Evolutionary conservation across 2,329 filamentous ascomycete species (phyloP).

Genomic region (Salinomyces thailandicus): DNA sequence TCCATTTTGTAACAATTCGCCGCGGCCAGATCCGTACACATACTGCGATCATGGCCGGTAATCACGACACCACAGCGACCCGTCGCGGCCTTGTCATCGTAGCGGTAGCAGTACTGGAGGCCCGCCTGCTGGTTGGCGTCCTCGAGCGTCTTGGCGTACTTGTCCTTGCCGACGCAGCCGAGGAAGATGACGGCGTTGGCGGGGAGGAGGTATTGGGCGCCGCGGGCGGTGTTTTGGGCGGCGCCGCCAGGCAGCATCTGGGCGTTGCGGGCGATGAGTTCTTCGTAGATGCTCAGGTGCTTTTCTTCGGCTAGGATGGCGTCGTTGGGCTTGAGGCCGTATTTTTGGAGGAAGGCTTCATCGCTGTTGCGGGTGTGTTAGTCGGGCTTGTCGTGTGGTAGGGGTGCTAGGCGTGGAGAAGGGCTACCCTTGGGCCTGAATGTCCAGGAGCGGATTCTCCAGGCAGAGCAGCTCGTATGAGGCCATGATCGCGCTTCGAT

Average conservation of each 20-base stretch:
- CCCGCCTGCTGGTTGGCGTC: slow-evolving; percentile 81
- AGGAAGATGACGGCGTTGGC: slow-evolving; percentile 85
- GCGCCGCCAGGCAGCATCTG: slow-evolving; percentile 94
- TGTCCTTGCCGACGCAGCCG: slow-evolving; percentile 88
- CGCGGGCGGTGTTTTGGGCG: slow-evolving; percentile 93
- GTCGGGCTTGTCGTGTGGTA: too few relatives aligned
- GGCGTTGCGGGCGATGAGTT: slow-evolving; percentile 84
- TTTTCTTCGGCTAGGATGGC: slow-evolving; percentile 92
- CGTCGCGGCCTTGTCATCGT: slow-evolving; percentile 73
- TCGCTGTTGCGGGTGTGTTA: too few relatives aligned
- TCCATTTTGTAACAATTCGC: slow-evolving; percentile 96
- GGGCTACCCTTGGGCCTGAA: slow-evolving; percentile 63
- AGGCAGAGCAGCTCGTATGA: slow-evolving; percentile 75
- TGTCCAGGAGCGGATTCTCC: slow-evolving; percentile 97
- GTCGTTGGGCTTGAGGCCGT: slow-evolving; percentile 88
- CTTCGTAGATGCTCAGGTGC: slow-evolving; percentile 83
- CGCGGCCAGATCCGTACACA: slow-evolving; percentile 90
- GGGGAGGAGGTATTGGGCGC: slow-evolving; percentile 88
- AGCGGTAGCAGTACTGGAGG: slow-evolving; percentile 86
- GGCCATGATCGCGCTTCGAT: slow-evolving; percentile 12
- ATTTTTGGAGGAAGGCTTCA: slow-evolving; percentile 79
- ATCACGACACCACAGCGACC: slow-evolving; percentile 95
- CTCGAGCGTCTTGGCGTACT: slow-evolving; percentile 80
- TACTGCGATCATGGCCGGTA: slow-evolving; percentile 87
- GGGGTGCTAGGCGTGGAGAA: too few relatives aligned